Evolutionary conservation across 345 rosid genomes (phyloP).

Genomic region (Eucalyptus shirleyi): DNA sequence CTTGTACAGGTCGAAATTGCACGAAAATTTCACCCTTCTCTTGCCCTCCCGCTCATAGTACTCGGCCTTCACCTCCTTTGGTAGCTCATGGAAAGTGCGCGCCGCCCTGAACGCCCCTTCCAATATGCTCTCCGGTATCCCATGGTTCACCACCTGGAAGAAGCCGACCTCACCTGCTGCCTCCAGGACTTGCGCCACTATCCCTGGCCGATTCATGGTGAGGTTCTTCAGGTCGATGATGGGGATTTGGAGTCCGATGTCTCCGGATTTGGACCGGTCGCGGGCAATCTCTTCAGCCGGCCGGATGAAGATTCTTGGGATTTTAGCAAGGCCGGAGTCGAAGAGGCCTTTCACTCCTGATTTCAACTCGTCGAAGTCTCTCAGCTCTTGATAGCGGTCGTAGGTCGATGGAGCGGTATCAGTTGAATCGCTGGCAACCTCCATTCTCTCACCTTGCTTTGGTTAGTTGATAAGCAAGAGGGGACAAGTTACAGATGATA

Average conservation of each 20-base stretch:
- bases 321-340: not conserved
- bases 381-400: not conserved
- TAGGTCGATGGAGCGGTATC: not conserved
- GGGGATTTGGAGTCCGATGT: not conserved
- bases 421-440: not conserved
- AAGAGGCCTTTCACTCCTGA: not conserved
- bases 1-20: not conserved
- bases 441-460: not conserved
- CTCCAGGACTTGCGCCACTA: not conserved
- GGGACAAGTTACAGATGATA: not conserved
- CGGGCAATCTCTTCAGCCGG: not conserved
- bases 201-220: not conserved
- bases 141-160: slow-evolving; percentile 43
- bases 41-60: not conserved
- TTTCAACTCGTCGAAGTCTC: not conserved
- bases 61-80: slow-evolving; percentile 1
- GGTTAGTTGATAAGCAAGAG: not conserved
- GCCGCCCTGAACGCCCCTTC: not conserved
- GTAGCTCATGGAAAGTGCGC: not conserved
- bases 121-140: slow-evolving; percentile 1
- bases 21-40: not conserved
- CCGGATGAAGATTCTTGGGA: not conserved
- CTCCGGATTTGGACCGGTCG: not conserved
- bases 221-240: not conserved
- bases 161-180: not conserved